Percentiles rank a stretch among this genome's conserved stretches.
Conservation (phyloP, 2,329 filamentous ascomycete genomes). For the Aspergillus carbonarius region DNA sequence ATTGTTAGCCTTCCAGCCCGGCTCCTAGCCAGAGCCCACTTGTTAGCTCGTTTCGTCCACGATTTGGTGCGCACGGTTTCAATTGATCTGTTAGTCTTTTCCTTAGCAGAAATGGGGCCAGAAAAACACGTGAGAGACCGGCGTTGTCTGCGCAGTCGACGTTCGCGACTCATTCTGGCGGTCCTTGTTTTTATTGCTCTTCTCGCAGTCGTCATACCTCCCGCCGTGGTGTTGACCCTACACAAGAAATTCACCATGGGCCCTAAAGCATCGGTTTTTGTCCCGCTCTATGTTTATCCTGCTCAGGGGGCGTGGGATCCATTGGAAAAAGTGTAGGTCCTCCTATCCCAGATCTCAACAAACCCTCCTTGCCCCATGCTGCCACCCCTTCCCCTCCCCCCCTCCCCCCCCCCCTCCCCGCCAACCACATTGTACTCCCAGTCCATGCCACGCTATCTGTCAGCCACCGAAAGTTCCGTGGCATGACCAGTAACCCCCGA, state of each 20-base stretch:
- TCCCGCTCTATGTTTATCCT: conserved; percentile 53
- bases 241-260: conserved; percentile 36
- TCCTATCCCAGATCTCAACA: not conserved
- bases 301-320: conserved; percentile 48
- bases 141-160: conserved; percentile 28
- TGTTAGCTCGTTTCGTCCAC: conserved; percentile 8
- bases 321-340: conserved; percentile 45
- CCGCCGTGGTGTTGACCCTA: conserved; percentile 35
- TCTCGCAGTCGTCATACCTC: conserved; percentile 32
- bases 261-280: conserved; percentile 44
- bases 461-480: conserved; percentile 15
- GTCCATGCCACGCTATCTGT: conserved; percentile 16
- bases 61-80: conserved; percentile 17
- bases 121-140: conserved; percentile 36
- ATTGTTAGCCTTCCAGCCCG: conserved; percentile 18
- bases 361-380: not conserved
- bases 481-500: conserved; percentile 12
- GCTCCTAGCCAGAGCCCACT: conserved; percentile 19
- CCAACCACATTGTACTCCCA: conserved; percentile 10
- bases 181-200: conserved; percentile 30
- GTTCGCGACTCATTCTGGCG: conserved; percentile 30
- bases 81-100: not conserved
- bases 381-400: not conserved
- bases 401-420: conserved; percentile 8
- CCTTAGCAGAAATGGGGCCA: conserved; percentile 17